Conservation (phyloP, 768 basidiomycete genomes). For the Russula abietina region DNA sequence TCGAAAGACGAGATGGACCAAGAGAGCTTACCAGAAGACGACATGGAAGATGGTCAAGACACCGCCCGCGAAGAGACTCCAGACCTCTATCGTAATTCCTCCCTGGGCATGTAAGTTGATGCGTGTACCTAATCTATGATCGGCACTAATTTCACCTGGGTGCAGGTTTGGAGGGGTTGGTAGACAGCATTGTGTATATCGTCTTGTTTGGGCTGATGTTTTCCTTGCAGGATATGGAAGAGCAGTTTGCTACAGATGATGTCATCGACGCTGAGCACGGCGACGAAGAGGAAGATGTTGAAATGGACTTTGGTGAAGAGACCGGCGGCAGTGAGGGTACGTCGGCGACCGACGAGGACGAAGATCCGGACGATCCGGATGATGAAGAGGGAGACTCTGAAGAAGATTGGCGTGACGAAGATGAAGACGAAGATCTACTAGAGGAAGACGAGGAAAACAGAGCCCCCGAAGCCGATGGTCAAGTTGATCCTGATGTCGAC, state of each 20-base stretch:
- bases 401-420: constrained; percentile 57
- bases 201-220: constrained; percentile 22
- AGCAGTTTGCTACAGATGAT: constrained; percentile 63
- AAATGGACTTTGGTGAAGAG: constrained; percentile 83
- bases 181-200: constrained; percentile 23
- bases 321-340: constrained; percentile 79
- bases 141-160: neutral
- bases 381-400: constrained; percentile 53
- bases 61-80: constrained; percentile 77
- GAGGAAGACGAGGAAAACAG: constrained; percentile 35
- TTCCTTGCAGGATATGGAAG: constrained; percentile 72
- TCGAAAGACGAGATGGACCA: constrained; percentile 39
- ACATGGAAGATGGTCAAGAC: constrained; percentile 54
- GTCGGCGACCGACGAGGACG: constrained; percentile 66
- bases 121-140: neutral
- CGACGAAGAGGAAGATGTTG: constrained; percentile 76
- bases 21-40: constrained; percentile 44
- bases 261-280: constrained; percentile 81
- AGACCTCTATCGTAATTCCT: constrained; percentile 92
- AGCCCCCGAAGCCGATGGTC: constrained; percentile 33
- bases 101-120: constrained; percentile 79
- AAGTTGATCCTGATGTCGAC: constrained; percentile 37
- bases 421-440: constrained; percentile 60
- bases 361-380: constrained; percentile 58
- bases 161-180: constrained; percentile 72